Evolutionary conservation across 306 rosid genomes (phyloP).

Genomic region (Carpinus fangiana): DNA sequence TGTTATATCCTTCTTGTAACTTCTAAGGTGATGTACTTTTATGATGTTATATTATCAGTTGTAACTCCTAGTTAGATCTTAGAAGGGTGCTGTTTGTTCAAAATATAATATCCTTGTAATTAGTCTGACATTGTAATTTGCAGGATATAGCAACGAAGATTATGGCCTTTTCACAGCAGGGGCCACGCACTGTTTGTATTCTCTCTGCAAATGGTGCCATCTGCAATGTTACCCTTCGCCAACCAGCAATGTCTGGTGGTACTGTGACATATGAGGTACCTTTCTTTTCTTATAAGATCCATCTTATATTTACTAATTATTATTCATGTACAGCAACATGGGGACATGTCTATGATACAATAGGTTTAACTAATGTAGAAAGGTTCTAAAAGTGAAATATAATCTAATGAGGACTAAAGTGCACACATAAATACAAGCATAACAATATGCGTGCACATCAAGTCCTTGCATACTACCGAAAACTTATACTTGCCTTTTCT

Average conservation of each 20-base stretch:
- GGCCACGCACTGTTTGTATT: conserved; percentile 60
- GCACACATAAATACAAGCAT: conserved; percentile 1
- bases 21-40: background rate
- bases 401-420: background rate
- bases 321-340: background rate
- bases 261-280: conserved; percentile 64
- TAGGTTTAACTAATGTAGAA: background rate
- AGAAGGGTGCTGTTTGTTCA: background rate
- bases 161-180: conserved; percentile 57
- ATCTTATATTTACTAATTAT: background rate
- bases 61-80: background rate
- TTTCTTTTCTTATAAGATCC: conserved; percentile 17
- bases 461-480: background rate
- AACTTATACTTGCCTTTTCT: background rate
- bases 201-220: conserved; percentile 76
- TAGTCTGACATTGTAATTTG: conserved; percentile 25
- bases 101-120: conserved; percentile 17
- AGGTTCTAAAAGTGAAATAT: background rate
- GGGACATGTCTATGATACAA: background rate
- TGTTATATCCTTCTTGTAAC: background rate
- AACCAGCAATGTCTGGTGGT: conserved; percentile 45
- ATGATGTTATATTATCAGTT: background rate
- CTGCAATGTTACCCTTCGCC: conserved; percentile 60
- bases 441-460: background rate
- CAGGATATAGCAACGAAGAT: conserved; percentile 74